These are phyloP conservation scores for Pueraria montana DNA, from an alignment of 306 rosid genomes.

Conservation along the genomic window DNA sequence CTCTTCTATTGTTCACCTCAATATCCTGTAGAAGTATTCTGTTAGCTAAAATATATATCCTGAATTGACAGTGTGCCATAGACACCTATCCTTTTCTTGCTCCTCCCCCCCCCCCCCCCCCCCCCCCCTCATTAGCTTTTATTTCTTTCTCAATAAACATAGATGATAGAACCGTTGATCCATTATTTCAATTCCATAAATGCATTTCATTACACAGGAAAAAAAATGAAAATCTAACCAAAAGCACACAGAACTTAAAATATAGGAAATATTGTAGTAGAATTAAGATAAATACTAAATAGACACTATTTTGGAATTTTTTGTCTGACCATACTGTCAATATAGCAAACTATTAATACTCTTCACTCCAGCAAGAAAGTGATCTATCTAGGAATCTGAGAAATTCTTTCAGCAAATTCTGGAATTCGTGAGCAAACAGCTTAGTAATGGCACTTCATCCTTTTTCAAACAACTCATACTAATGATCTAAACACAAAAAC, in stretches of 20 bases:
- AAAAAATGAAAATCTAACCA: neutral
- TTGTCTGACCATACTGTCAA: neutral
- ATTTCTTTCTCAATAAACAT: neutral
- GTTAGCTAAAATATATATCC: slow-evolving; percentile 26
- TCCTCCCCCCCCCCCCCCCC: neutral
- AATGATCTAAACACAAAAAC: slow-evolving; percentile 7
- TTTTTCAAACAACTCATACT: slow-evolving; percentile 11
- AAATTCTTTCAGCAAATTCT: neutral
- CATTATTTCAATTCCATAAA: slow-evolving; percentile 19
- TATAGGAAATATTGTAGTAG: slow-evolving; percentile 9
- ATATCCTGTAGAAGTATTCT: slow-evolving; percentile 63
- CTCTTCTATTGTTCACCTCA: slow-evolving; percentile 81
- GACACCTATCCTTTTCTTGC: neutral
- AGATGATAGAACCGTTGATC: neutral
- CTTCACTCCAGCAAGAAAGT: neutral
- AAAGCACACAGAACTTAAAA: slow-evolving; percentile 25
- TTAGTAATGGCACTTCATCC: slow-evolving; percentile 30
- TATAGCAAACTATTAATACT: slow-evolving; percentile 7
- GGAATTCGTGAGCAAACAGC: slow-evolving; percentile 3
- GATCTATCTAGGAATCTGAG: slow-evolving; percentile 1
- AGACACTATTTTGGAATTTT: neutral
- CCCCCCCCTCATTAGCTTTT: neutral
- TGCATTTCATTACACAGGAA: neutral
- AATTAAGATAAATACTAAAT: neutral
- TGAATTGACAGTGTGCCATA: slow-evolving; percentile 4